These are phyloP conservation scores for Ceratobasidium papillatum DNA, from an alignment of 1,284 basidiomycete species.

Conservation along the genomic window DNA sequence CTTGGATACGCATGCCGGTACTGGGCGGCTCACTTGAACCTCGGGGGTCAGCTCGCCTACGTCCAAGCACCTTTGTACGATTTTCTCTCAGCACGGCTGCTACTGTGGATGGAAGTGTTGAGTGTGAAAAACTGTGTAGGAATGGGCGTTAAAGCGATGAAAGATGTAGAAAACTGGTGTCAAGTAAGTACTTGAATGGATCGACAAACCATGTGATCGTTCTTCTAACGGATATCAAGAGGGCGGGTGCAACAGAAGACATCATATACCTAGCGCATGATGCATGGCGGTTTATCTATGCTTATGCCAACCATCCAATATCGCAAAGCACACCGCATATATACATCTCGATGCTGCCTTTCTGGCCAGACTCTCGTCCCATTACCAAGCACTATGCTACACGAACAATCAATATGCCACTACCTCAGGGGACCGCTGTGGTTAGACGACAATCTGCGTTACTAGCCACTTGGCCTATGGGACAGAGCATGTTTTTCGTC, in stretches of 20 bases:
- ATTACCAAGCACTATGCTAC: neutral
- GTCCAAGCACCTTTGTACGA: neutral
- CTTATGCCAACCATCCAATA: neutral
- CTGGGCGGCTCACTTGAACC: conserved; percentile 25
- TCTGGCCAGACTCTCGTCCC: neutral
- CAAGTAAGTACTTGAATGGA: neutral
- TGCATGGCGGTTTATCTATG: neutral
- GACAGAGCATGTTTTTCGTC: neutral
- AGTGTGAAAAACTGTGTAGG: neutral
- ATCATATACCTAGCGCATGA: neutral
- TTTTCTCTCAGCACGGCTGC: conserved; percentile 12
- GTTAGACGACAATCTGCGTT: neutral
- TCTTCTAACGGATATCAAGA: neutral
- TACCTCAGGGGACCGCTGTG: neutral
- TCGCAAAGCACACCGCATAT: conserved; percentile 9
- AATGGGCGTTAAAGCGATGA: neutral
- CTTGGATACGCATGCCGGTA: conserved; percentile 16
- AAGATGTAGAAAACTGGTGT: neutral
- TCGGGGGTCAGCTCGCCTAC: neutral
- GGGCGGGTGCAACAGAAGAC: neutral
- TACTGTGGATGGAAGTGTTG: conserved; percentile 38
- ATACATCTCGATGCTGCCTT: conserved; percentile 5
- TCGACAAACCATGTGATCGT: neutral
- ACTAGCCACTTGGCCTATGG: neutral
- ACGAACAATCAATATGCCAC: neutral